phyloP scores from a whole-genome alignment of 1,139 yeast species.

The Spathaspora sp. region DNA sequence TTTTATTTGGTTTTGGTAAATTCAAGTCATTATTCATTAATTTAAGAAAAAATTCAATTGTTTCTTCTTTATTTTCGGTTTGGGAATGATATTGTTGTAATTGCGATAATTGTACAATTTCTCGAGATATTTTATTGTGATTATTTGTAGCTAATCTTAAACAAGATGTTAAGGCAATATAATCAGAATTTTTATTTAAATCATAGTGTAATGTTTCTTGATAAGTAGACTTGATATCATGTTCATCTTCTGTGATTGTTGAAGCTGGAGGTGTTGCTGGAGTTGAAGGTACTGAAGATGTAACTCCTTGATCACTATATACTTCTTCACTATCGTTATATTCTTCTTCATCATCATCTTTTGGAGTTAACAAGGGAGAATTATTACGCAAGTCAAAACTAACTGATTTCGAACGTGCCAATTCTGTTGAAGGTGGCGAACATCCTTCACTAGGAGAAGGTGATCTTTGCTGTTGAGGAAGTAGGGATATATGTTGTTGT shows the following conservation, averaged over 20 bases:
- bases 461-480: conserved; percentile 23
- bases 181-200: conserved; percentile 37
- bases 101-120: conserved; percentile 33
- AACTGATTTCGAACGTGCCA: conserved; percentile 22
- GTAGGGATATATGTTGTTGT: background rate
- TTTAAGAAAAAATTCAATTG: conserved; percentile 28
- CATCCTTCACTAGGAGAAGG: conserved; percentile 23
- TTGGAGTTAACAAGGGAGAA: conserved; percentile 45
- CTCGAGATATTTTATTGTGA: conserved; percentile 26
- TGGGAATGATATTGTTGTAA: conserved; percentile 20
- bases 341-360: conserved; percentile 30
- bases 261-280: conserved; percentile 5
- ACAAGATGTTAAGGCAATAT: conserved; percentile 36
- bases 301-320: conserved; percentile 1
- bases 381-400: conserved; percentile 24
- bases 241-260: background rate
- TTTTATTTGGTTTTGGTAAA: conserved; percentile 37
- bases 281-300: background rate
- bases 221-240: background rate
- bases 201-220: conserved; percentile 6
- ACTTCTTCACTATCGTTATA: conserved; percentile 1
- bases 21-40: conserved; percentile 30
- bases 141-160: conserved; percentile 29
- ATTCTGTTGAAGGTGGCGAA: conserved; percentile 10
- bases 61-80: conserved; percentile 22